Base-by-base conservation (phyloP, 345 rosid species). In the Moringa oleifera region DNA sequence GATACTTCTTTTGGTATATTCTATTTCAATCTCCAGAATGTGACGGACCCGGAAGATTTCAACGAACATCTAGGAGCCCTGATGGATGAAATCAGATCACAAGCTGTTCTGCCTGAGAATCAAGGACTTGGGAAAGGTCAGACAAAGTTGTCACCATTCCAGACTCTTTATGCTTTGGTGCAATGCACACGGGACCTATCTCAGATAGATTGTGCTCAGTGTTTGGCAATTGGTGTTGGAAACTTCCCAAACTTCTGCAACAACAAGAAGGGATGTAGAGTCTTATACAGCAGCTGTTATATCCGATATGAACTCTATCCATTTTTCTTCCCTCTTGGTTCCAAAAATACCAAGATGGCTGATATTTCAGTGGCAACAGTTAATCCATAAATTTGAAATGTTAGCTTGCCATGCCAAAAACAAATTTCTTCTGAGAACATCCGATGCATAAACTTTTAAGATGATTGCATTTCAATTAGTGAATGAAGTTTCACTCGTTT, bases 221-320 rank as follows among this genome's bases (percentile, higher is more conserved):
- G 97, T 73, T 47, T 90, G 23, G 88, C 90, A 11, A 80, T 77
- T 57, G 86, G 88, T 1, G 80, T 83, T 0, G 73, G 69, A 47
- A 85, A 80, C 50, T 87, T 85, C 76, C 72, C 77, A 10, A 68
- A 51, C 21, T 20, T 84, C 57, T 85, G 97, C 66, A 64, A 60
- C 53, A 65, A 67, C 73, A 62, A 55, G 61, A 85, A 78, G 66
- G 95, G 93, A 0, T 90, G 95, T 28, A 81, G 86, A 31, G 86
- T 79, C 61, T 60, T 88, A 36, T 90, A 84, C 63, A 77, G 83
- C 37, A 87, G 89, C 66, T 90, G 92, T 50, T 90, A 82, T 49
- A 78, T 79, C 31, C 83, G 89, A 25, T 87, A 90, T 24, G 95
- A 90, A 72, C 79, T 87, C 36, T 90, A 87, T 66, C 97, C 95